Percentiles rank a stretch among this genome's conserved stretches.
These are phyloP conservation scores for Aspergillus nidulans DNA, from an alignment of 495 filamentous ascomycete genomes.

Conservation along the genomic window DNA sequence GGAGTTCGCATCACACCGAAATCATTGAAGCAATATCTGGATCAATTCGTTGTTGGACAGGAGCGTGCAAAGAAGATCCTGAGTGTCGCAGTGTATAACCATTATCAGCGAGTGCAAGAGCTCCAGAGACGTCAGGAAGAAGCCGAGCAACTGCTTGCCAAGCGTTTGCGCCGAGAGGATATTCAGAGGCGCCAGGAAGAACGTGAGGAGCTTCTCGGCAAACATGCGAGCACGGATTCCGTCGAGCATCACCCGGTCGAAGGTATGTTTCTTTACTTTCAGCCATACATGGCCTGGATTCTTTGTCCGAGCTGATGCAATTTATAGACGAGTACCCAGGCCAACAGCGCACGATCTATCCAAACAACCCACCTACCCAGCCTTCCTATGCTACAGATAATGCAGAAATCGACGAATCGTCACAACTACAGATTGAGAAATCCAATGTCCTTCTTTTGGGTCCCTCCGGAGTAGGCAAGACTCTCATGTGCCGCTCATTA, in stretches of 20 bases:
- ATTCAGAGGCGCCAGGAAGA: conserved; percentile 71
- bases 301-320: conserved; percentile 2
- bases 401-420: conserved; percentile 45
- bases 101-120: conserved; percentile 86
- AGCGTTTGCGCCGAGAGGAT: conserved; percentile 20
- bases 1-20: conserved; percentile 76
- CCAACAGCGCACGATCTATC: conserved; percentile 57
- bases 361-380: conserved; percentile 25
- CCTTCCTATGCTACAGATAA: conserved; percentile 26
- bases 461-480: conserved; percentile 94
- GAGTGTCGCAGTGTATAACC: conserved; percentile 92
- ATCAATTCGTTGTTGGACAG: conserved; percentile 95
- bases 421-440: conserved; percentile 82
- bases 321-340: conserved; percentile 73
- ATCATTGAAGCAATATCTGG: conserved; percentile 82
- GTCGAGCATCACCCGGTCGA: conserved; percentile 49
- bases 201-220: conserved; percentile 56
- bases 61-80: conserved; percentile 94
- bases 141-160: conserved; percentile 56
- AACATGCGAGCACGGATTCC: conserved; percentile 46
- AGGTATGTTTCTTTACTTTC: conserved; percentile 35
- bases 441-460: conserved; percentile 92
- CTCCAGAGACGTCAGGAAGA: conserved; percentile 71
- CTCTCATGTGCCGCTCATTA: conserved; percentile 83
- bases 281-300: not conserved